Percentiles rank a stretch among this genome's conserved stretches.
Evolutionary conservation across 768 basidiomycete genomes (phyloP).

Genomic region (Serpula lacrymans): DNA sequence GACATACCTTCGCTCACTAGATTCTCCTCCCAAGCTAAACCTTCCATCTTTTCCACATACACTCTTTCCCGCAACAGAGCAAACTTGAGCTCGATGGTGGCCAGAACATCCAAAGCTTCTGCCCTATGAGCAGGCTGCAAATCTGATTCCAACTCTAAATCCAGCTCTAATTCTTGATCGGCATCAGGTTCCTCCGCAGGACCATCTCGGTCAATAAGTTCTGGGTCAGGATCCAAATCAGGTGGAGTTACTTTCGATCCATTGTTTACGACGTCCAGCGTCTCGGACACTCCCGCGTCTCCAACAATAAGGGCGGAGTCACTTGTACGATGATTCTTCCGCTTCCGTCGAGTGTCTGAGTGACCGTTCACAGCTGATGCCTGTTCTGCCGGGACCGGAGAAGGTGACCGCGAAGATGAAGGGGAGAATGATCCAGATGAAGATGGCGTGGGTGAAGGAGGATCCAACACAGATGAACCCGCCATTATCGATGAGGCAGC

Average conservation of each 20-base stretch:
- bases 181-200: conserved; percentile 27
- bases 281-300: no score
- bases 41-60: conserved; percentile 94
- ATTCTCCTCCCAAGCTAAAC: conserved; percentile 82
- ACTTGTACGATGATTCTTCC: no score
- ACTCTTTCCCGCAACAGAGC: conserved; percentile 81
- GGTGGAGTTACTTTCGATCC: no score
- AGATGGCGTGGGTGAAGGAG: conserved; percentile 34
- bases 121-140: conserved; percentile 78
- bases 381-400: conserved; percentile 30
- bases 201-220: conserved; percentile 2
- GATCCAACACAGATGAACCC: conserved; percentile 35
- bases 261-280: no score
- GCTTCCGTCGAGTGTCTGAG: neutral
- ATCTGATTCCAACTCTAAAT: conserved; percentile 57
- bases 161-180: conserved; percentile 35
- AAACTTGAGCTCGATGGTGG: conserved; percentile 90
- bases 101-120: conserved; percentile 85
- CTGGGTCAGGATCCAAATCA: conserved; percentile 7
- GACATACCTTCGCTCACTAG: conserved; percentile 72
- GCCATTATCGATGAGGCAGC: conserved; percentile 50
- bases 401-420: conserved; percentile 40
- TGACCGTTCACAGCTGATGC: neutral
- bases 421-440: conserved; percentile 30
- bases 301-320: no score